Conservation (phyloP, 2,329 filamentous ascomycete species). For the Cladosporium sp. region DNA sequence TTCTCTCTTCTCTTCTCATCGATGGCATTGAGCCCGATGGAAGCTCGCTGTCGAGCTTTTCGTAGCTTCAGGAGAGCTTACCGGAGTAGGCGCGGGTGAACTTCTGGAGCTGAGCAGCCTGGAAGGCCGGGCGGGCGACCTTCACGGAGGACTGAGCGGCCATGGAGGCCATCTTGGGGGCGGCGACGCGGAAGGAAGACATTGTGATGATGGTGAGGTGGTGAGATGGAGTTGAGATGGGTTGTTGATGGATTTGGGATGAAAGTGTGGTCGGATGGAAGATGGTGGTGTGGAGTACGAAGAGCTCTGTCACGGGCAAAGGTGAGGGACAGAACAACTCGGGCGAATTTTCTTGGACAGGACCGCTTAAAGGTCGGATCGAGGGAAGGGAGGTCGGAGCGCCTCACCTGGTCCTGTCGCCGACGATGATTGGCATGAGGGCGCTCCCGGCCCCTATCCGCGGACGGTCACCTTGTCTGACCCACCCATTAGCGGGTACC, state of each 20-base stretch:
- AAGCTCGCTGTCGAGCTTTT: conserved; percentile 16
- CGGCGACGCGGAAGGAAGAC: conserved; percentile 68
- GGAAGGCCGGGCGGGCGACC: conserved; percentile 68
- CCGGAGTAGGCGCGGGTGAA: conserved; percentile 67
- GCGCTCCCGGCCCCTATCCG: conserved; percentile 3
- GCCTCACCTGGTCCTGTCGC: conserved; percentile 16
- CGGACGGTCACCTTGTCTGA: conserved; percentile 11
- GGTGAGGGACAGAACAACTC: conserved; percentile 21
- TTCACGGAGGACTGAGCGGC: conserved; percentile 65
- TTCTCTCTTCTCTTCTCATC: conserved; percentile 1
- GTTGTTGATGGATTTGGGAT: conserved; percentile 21
- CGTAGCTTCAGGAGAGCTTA: conserved; percentile 42
- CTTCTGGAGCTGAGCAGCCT: conserved; percentile 51
- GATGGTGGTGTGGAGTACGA: conserved; percentile 18
- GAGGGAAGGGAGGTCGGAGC: conserved; percentile 20
- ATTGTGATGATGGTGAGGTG: conserved; percentile 57
- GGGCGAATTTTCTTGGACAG: conserved; percentile 24
- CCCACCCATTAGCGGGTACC: conserved; percentile 4
- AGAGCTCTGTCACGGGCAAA: conserved; percentile 26
- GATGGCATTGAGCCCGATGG: conserved; percentile 10
- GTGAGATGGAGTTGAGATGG: conserved; percentile 14
- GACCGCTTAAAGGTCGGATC: conserved; percentile 23
- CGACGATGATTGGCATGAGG: conserved; percentile 20
- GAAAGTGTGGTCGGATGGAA: conserved; percentile 25
- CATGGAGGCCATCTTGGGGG: conserved; percentile 69